Conservation (phyloP, 2,329 filamentous ascomycete genomes). For the Fusarium neocosmosporiellum region DNA sequence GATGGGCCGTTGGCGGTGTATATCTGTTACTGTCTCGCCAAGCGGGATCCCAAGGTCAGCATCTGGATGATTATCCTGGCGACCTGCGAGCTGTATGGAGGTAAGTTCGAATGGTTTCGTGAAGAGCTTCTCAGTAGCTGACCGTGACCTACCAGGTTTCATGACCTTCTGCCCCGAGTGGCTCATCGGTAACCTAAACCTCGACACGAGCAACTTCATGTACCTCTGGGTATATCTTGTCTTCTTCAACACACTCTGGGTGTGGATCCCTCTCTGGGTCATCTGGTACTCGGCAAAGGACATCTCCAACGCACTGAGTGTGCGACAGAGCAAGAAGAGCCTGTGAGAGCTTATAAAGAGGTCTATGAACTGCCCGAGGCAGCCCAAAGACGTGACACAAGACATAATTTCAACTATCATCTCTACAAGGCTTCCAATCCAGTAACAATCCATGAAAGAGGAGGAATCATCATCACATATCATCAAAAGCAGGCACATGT, state of each 20-base stretch:
- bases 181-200: constrained; percentile 70
- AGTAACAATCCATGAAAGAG: neutral
- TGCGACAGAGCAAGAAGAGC: constrained; percentile 47
- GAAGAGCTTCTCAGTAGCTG: neutral
- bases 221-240: constrained; percentile 75
- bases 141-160: constrained; percentile 60
- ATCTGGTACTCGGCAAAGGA: constrained; percentile 66
- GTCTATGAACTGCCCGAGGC: neutral
- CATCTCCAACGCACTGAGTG: constrained; percentile 64
- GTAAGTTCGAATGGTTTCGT: constrained; percentile 48
- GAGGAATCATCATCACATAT: neutral
- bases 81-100: constrained; percentile 74
- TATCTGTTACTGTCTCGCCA: constrained; percentile 70
- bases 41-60: constrained; percentile 64
- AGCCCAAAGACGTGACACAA: neutral
- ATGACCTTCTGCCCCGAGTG: constrained; percentile 80
- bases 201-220: constrained; percentile 75
- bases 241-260: constrained; percentile 78
- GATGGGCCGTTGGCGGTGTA: constrained; percentile 69
- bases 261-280: constrained; percentile 70
- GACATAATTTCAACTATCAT: neutral
- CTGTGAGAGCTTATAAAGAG: constrained; percentile 24
- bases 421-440: neutral
- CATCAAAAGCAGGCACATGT: neutral
- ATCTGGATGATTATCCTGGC: constrained; percentile 74